These are phyloP conservation scores for Paracorniculantispora psalliotae DNA, from an alignment of 2,329 filamentous ascomycete species.

Conservation along the genomic window DNA sequence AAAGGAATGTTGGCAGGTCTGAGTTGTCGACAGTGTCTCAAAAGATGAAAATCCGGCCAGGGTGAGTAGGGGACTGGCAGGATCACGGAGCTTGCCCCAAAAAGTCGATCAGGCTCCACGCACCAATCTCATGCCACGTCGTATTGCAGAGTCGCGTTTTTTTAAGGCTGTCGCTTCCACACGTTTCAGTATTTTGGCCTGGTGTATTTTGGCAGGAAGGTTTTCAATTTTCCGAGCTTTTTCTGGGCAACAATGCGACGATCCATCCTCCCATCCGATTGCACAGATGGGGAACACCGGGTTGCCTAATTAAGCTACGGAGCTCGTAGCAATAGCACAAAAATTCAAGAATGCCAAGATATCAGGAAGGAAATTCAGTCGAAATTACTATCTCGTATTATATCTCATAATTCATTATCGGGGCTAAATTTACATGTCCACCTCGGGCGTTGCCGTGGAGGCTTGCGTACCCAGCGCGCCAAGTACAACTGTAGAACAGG, in stretches of 20 bases:
- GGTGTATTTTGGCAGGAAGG: too few species aligned
- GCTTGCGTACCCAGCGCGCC: conserved; percentile 18
- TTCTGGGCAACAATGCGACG: too few species aligned
- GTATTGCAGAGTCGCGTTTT: background rate
- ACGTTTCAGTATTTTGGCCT: too few species aligned
- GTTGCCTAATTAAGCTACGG: too few species aligned
- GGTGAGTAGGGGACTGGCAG: background rate
- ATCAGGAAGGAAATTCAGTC: too few species aligned
- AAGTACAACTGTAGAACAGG: conserved; percentile 21
- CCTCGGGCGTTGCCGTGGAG: background rate
- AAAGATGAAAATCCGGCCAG: background rate
- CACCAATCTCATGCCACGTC: background rate
- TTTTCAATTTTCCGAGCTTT: too few species aligned
- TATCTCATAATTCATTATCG: background rate
- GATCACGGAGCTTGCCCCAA: background rate
- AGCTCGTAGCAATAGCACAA: background rate
- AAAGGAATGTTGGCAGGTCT: background rate
- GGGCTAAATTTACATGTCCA: background rate
- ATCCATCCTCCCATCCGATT: too few species aligned
- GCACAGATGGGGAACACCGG: too few species aligned
- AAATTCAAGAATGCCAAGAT: background rate
- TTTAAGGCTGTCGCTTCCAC: background rate
- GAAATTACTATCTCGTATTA: background rate
- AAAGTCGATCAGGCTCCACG: background rate
- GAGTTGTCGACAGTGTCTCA: background rate